phyloP scores from a whole-genome alignment of 495 filamentous ascomycete species.

The Penicillium goetzii region DNA sequence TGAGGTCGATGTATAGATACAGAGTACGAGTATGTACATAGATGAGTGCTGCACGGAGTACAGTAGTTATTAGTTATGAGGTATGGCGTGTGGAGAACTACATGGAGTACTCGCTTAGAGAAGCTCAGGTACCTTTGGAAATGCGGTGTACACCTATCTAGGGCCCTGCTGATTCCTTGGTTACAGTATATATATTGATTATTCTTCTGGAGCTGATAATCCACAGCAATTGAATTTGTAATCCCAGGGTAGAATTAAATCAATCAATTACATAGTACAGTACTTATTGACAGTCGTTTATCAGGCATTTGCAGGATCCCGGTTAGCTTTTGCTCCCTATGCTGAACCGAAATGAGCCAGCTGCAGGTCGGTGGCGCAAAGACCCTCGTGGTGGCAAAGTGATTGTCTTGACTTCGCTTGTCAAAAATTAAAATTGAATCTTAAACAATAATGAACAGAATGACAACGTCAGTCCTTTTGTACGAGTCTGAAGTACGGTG shows the following conservation, averaged over 20 bases:
- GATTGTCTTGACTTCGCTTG: background rate
- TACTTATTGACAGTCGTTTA: background rate
- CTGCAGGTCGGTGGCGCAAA: slow-evolving; percentile 5
- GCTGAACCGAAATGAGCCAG: slow-evolving; percentile 3
- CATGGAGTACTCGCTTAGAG: background rate
- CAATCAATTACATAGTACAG: too few relatives aligned
- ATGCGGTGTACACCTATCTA: slow-evolving; percentile 1
- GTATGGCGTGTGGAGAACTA: background rate
- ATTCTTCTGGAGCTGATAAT: background rate
- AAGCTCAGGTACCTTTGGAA: background rate
- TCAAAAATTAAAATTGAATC: background rate
- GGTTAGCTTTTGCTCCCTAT: background rate
- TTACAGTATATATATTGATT: background rate
- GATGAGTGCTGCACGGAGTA: too few relatives aligned
- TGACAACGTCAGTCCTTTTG: background rate
- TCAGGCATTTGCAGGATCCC: background rate
- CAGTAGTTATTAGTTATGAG: too few relatives aligned
- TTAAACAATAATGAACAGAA: background rate
- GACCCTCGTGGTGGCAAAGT: slow-evolving; percentile 4
- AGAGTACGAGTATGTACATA: too few relatives aligned
- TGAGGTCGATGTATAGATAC: too few relatives aligned
- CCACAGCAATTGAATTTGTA: background rate
- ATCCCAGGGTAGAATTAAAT: background rate
- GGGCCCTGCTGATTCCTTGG: background rate
- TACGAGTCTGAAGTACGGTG: background rate